Conservation (phyloP, 2,329 filamentous ascomycete species). For the Nakataea oryzae region DNA sequence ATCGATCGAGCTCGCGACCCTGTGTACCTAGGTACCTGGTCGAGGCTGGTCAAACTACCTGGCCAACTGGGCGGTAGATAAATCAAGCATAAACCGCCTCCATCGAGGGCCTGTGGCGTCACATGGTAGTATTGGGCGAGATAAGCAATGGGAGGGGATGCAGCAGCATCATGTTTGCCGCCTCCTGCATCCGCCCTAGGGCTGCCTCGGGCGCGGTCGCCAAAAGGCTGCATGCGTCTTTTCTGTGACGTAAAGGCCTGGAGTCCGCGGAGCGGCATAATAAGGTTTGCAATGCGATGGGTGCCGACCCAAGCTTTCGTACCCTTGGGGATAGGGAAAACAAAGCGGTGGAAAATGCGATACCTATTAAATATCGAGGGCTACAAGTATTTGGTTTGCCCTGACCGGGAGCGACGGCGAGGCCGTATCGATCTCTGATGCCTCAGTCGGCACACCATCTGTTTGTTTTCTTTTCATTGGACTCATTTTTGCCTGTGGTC, state of each 20-base stretch:
- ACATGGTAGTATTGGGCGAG: not conserved
- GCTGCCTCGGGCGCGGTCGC: not conserved
- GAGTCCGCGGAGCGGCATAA: not conserved
- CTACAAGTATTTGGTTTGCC: too few species aligned
- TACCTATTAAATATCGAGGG: too few species aligned
- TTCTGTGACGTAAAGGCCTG: not conserved
- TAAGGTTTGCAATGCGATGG: not conserved
- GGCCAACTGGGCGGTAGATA: not conserved
- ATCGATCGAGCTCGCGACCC: not conserved
- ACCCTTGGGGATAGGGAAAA: not conserved
- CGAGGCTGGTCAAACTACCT: not conserved
- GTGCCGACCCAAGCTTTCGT: not conserved
- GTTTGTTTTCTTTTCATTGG: not conserved
- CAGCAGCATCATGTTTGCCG: not conserved
- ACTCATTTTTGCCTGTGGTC: too few species aligned
- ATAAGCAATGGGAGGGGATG: not conserved
- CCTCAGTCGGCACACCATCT: too few species aligned
- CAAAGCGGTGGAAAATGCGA: not conserved
- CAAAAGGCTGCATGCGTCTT: not conserved
- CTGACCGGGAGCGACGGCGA: too few species aligned
- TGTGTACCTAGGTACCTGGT: not conserved
- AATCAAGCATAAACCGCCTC: not conserved
- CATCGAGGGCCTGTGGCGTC: too few species aligned
- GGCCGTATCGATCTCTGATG: too few species aligned
- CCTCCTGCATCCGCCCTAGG: not conserved